Percentiles rank a stretch among this genome's conserved stretches.
Evolutionary conservation across 2,329 filamentous ascomycete genomes (phyloP).

Genomic region (Penicillium aurantiogriseum): DNA sequence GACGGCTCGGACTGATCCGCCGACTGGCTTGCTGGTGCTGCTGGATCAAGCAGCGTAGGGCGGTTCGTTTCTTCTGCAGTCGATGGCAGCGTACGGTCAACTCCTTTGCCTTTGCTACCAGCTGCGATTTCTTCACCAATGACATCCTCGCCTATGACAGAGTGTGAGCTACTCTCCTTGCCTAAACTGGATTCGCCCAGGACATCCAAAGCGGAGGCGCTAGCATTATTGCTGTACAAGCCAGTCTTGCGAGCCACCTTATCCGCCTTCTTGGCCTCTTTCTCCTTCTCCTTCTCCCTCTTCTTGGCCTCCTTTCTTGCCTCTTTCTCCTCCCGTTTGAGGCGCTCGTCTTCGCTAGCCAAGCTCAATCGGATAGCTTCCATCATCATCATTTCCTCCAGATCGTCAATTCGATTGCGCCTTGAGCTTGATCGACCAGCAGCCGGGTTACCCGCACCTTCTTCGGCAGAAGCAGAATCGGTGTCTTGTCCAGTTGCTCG

Average conservation of each 20-base stretch:
- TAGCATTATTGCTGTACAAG: conserved; percentile 56
- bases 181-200: conserved; percentile 36
- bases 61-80: conserved; percentile 21
- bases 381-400: conserved; percentile 98
- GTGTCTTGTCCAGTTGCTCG: conserved; percentile 36
- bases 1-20: conserved; percentile 49
- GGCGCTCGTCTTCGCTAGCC: conserved; percentile 90
- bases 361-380: conserved; percentile 89
- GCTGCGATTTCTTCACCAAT: conserved; percentile 37
- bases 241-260: conserved; percentile 66
- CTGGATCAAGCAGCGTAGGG: conserved; percentile 6
- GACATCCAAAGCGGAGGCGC: conserved; percentile 60
- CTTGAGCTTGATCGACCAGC: conserved; percentile 54
- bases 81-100: conserved; percentile 54
- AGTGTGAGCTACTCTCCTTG: conserved; percentile 40
- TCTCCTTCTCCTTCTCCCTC: conserved; percentile 76
- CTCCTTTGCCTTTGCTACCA: conserved; percentile 65
- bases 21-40: neutral
- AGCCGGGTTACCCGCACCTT: conserved; percentile 34
- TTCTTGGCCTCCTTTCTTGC: conserved; percentile 79
- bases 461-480: conserved; percentile 38
- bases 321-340: conserved; percentile 79
- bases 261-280: conserved; percentile 74
- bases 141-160: conserved; percentile 39
- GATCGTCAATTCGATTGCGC: conserved; percentile 71